A percentile compares a stretch with the other conserved stretches of the same genome.
These are phyloP conservation scores for Cladosporium austrohemisphaericum DNA, from an alignment of 2,329 filamentous ascomycete species.

Conservation along the genomic window DNA sequence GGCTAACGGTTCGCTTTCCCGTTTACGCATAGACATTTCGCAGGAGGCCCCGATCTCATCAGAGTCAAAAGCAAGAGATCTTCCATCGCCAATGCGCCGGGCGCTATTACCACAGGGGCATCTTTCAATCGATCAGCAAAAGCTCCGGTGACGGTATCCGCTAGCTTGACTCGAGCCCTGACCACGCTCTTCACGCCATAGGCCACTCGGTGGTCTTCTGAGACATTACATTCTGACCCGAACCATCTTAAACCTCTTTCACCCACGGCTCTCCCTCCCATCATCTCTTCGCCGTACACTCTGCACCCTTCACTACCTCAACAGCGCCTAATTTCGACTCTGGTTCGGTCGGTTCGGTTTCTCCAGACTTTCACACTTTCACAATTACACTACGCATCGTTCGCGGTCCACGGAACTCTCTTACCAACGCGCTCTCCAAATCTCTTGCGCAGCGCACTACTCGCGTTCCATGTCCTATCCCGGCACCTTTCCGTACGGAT, in stretches of 20 bases:
- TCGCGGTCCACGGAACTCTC: constrained; percentile 5
- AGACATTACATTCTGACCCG: constrained; percentile 16
- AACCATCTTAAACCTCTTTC: constrained; percentile 12
- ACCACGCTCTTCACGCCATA: constrained; percentile 16
- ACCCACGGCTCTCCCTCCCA: constrained; percentile 13
- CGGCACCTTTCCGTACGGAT: constrained; percentile 16
- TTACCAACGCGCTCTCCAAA: background rate
- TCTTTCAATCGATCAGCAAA: constrained; percentile 12
- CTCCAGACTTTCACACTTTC: constrained; percentile 8
- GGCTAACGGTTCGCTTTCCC: constrained; percentile 3
- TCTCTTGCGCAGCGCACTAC: background rate
- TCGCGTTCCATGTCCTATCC: constrained; percentile 16
- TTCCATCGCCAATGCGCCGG: constrained; percentile 15
- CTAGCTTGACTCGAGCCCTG: constrained; percentile 9
- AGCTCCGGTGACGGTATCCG: constrained; percentile 12
- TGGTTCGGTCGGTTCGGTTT: constrained; percentile 11
- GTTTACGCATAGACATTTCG: constrained; percentile 13
- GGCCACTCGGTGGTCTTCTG: constrained; percentile 15
- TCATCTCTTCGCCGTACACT: constrained; percentile 5
- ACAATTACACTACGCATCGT: no score
- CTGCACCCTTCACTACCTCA: constrained; percentile 8
- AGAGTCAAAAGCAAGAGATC: constrained; percentile 8
- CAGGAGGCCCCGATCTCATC: constrained; percentile 5
- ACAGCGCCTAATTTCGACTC: constrained; percentile 11
- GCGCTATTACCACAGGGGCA: constrained; percentile 15